Conservation (phyloP, 2,329 filamentous ascomycete genomes). For the Trichoderma sp. region DNA sequence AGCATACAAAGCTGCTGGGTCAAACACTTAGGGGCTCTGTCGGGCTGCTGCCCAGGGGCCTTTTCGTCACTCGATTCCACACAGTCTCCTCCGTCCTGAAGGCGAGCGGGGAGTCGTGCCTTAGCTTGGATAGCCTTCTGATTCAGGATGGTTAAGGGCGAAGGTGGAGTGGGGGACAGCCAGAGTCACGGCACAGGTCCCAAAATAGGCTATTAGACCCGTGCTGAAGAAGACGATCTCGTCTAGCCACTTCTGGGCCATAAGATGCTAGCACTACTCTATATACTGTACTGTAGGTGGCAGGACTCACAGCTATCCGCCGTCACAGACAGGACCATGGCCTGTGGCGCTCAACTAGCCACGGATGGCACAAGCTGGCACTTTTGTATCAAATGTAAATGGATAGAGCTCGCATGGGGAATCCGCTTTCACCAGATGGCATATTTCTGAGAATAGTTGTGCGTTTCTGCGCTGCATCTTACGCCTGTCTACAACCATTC, state of each 20-base stretch:
- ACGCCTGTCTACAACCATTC: background rate
- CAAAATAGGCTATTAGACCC: conserved; percentile 20
- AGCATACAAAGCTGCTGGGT: conserved; percentile 12
- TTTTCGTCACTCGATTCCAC: conserved; percentile 18
- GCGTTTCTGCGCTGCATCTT: background rate
- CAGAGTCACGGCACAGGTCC: conserved; percentile 20
- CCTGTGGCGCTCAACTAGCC: conserved; percentile 14
- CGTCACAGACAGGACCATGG: conserved; percentile 12
- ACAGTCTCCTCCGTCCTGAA: conserved; percentile 9
- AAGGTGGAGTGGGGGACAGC: conserved; percentile 16
- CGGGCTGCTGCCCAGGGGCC: conserved; percentile 15
- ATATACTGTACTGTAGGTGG: too few species aligned
- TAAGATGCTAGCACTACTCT: background rate
- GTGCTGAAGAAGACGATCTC: conserved; percentile 25
- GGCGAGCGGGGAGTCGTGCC: conserved; percentile 14
- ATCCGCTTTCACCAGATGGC: background rate
- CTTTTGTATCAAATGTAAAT: background rate
- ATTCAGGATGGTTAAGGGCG: conserved; percentile 5
- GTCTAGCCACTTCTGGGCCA: conserved; percentile 17
- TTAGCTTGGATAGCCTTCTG: conserved; percentile 9
- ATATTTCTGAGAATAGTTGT: background rate
- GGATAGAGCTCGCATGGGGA: background rate
- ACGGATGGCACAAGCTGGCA: conserved; percentile 6
- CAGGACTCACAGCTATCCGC: background rate
- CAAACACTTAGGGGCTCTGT: conserved; percentile 22